Conservation (phyloP, 73 alveolate genomes). For the Breviolum minutum region DNA sequence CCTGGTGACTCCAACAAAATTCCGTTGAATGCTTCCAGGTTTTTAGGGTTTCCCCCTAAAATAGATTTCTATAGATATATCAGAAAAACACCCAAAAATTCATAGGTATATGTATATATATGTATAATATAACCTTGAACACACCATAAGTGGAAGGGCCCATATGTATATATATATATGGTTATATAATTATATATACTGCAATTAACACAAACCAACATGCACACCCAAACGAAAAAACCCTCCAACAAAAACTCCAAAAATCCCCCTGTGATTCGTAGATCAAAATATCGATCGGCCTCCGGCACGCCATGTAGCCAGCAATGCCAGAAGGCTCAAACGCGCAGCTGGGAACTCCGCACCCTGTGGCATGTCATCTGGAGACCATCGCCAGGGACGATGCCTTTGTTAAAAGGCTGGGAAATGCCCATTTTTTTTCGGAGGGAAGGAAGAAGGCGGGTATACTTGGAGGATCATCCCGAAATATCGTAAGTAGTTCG, state of each 20-base stretch:
- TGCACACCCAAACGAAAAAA: not conserved
- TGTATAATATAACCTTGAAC: not conserved
- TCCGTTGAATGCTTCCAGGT: not conserved
- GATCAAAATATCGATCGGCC: not conserved
- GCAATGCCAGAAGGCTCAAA: constrained; percentile 58
- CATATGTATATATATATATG: not conserved
- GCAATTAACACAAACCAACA: not conserved
- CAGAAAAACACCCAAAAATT: not conserved
- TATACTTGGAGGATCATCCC: not conserved
- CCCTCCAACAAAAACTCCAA: not conserved
- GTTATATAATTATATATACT: not conserved
- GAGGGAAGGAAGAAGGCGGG: not conserved
- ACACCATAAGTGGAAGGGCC: not conserved
- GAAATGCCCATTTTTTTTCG: not conserved
- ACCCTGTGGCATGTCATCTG: constrained; percentile 15
- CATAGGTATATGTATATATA: not conserved
- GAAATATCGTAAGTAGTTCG: no score
- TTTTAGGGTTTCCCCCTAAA: not conserved
- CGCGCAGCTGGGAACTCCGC: constrained; percentile 6
- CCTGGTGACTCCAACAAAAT: not conserved
- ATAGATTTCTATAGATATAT: not conserved
- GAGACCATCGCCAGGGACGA: constrained; percentile 10
- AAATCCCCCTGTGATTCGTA: not conserved
- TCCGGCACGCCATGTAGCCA: constrained; percentile 88
- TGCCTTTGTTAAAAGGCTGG: no score